Percentiles rank a stretch among this genome's conserved stretches.
Conservation (phyloP, 805 yeast species). For the Candida glaebosa region DNA sequence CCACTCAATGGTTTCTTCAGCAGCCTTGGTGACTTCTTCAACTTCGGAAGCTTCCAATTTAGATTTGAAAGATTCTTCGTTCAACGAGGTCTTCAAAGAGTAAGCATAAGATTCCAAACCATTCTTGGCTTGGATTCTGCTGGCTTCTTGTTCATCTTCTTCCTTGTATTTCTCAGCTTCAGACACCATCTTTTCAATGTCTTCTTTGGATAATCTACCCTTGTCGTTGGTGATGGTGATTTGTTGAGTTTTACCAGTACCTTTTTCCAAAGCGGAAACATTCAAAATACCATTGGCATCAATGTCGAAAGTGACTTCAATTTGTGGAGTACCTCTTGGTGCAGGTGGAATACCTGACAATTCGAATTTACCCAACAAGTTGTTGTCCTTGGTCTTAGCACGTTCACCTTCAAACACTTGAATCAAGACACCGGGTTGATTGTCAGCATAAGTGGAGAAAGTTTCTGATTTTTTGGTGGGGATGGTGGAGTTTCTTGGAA, state of each 20-base stretch:
- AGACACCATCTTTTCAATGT: constrained; percentile 94
- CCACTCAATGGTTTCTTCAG: constrained; percentile 86
- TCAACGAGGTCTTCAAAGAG: constrained; percentile 80
- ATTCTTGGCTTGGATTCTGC: constrained; percentile 91
- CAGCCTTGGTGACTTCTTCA: constrained; percentile 69
- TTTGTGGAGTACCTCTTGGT: constrained; percentile 98
- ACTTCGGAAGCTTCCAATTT: constrained; percentile 58
- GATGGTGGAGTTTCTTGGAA: constrained; percentile 96
- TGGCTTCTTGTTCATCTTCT: constrained; percentile 92
- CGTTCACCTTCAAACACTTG: constrained; percentile 99
- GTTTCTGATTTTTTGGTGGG: constrained; percentile 97
- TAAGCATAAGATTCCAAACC: constrained; percentile 93
- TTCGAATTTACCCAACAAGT: constrained; percentile 95
- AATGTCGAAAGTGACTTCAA: constrained; percentile 94
- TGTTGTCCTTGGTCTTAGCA: constrained; percentile 93
- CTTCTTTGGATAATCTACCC: constrained; percentile 97
- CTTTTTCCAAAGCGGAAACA: constrained; percentile 95
- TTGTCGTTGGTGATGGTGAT: constrained; percentile 97
- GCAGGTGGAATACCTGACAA: constrained; percentile 97
- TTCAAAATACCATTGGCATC: constrained; percentile 97
- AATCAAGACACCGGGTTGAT: constrained; percentile 97
- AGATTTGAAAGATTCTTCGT: constrained; percentile 40
- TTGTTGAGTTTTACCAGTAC: constrained; percentile 96
- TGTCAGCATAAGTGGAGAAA: constrained; percentile 95
- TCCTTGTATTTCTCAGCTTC: constrained; percentile 98